phyloP scores from a whole-genome alignment of 106 monocot genomes.

The Dactylorhiza incarnata region DNA sequence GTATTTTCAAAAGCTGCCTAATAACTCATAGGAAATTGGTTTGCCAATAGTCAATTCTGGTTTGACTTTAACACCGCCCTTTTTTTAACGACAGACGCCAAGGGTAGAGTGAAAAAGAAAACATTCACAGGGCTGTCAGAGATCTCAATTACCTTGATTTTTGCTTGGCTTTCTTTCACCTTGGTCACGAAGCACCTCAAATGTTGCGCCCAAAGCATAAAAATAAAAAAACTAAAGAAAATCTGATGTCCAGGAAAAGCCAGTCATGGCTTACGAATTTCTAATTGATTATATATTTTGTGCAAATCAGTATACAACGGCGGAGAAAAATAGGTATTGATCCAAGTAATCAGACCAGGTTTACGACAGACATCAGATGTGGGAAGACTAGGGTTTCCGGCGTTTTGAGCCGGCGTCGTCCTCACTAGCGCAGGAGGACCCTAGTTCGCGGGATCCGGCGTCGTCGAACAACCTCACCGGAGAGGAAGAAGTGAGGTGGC shows the following conservation, averaged over 20 bases:
- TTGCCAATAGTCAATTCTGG: no score
- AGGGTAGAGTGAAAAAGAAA: background rate
- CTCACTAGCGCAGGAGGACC: no score
- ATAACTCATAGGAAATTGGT: no score
- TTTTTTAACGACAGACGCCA: background rate
- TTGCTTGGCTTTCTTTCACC: constrained; percentile 18
- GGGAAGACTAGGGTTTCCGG: constrained; percentile 9
- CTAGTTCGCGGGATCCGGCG: no score
- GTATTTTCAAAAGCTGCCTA: no score
- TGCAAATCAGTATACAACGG: background rate
- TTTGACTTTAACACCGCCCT: no score
- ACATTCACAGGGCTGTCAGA: no score
- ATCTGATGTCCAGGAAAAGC: background rate
- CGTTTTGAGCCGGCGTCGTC: no score
- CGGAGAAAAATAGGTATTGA: background rate
- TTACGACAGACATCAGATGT: constrained; percentile 8
- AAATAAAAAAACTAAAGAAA: background rate
- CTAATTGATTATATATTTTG: background rate
- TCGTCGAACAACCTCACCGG: no score
- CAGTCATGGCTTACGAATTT: background rate
- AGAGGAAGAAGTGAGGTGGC: no score
- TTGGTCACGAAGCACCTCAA: constrained; percentile 32
- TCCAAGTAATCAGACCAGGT: background rate
- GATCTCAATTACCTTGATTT: constrained; percentile 32
- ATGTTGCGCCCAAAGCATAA: constrained; percentile 13